A percentile compares a stretch with the other conserved stretches of the same genome.
Evolutionary conservation across 257 asterid species (phyloP).

Genomic region (Paraleonurus japonicus): DNA sequence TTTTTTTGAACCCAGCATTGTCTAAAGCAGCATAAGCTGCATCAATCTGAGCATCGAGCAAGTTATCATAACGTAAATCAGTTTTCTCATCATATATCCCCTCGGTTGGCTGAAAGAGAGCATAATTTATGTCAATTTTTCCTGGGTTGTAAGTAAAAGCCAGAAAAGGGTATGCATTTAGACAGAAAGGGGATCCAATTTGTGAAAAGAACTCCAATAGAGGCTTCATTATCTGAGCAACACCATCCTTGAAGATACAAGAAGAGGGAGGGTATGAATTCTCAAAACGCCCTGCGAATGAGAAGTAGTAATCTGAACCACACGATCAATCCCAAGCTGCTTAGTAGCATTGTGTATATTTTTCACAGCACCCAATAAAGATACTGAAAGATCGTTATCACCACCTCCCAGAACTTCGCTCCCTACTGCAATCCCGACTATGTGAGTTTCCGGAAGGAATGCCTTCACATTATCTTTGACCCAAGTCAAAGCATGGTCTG

Average conservation of each 20-base stretch:
- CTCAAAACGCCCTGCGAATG: slow-evolving; percentile 76
- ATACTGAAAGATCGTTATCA: slow-evolving; percentile 47
- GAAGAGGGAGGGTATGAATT: slow-evolving; percentile 90
- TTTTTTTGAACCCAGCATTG: slow-evolving; percentile 61
- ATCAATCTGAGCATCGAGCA: slow-evolving; percentile 97
- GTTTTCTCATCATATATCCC: slow-evolving; percentile 70
- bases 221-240: slow-evolving; percentile 75
- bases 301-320: slow-evolving; percentile 78
- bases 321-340: slow-evolving; percentile 47
- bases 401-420: slow-evolving; percentile 78
- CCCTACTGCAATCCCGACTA: slow-evolving; percentile 89
- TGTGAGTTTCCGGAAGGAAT: slow-evolving; percentile 75
- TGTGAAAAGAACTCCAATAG: slow-evolving; percentile 73
- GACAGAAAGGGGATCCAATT: slow-evolving; percentile 84
- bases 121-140: slow-evolving; percentile 77
- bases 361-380: slow-evolving; percentile 68
- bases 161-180: slow-evolving; percentile 91
- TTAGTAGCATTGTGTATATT: slow-evolving; percentile 77
- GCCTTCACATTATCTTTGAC: slow-evolving; percentile 80
- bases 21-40: slow-evolving; percentile 93
- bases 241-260: slow-evolving; percentile 67
- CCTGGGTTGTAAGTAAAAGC: slow-evolving; percentile 69
- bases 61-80: slow-evolving; percentile 74
- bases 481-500: slow-evolving; percentile 85
- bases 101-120: slow-evolving; percentile 67